Base-by-base conservation (phyloP, 1,139 yeast species). In the Magnusiomyces suaveolens region DNA sequence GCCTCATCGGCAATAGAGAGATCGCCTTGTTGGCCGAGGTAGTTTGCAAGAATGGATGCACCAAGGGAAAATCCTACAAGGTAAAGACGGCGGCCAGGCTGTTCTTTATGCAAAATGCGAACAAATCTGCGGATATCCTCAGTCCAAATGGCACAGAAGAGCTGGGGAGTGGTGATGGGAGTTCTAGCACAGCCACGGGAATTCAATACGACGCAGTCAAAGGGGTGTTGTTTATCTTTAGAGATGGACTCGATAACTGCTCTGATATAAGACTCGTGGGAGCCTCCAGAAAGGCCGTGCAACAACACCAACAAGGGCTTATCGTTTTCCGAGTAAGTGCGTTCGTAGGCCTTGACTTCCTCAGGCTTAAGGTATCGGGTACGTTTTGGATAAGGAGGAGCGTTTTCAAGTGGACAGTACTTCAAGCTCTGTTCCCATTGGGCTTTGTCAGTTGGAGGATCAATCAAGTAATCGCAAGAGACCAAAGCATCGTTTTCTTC, bases 251-350 rank as follows among this genome's bases (percentile, higher is more conserved):
- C 56, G 46, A 69, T 61, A 10, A 67, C 62, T 57, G 90, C 82
- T 57, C 96, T 79, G 56, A 89, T 84, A 63, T 89, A 82, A 1
- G 92, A 81, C 66, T 90, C 97, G 62, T 88, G 95, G 23, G 95
- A 84, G 0, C 97, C 96, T 23, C 97, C 97, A 3, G 88, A 90
- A 44, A 90, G 77, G 0, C 97, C 97, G 65, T 90, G 97, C 52
- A 84, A 71, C 3, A 84, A 75, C 26, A 89, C 77, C 38, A 86
- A 77, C 54, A 89, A 71, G 1, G 96, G 96, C 54, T 73, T 77
- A 3, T 71, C 68, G 32, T 72, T 74, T 1, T 32, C 18, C 46
- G 46, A 25, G 43, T 48, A 48, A 2, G 44, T 21, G 21, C 48
- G 36, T 21, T 43, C 48, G 32, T 32, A 29, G 16, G 51, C 54